These are phyloP conservation scores for Cladochytrium replicatum DNA, from an alignment of 192 early-diverging fungal species.

Conservation along the genomic window DNA sequence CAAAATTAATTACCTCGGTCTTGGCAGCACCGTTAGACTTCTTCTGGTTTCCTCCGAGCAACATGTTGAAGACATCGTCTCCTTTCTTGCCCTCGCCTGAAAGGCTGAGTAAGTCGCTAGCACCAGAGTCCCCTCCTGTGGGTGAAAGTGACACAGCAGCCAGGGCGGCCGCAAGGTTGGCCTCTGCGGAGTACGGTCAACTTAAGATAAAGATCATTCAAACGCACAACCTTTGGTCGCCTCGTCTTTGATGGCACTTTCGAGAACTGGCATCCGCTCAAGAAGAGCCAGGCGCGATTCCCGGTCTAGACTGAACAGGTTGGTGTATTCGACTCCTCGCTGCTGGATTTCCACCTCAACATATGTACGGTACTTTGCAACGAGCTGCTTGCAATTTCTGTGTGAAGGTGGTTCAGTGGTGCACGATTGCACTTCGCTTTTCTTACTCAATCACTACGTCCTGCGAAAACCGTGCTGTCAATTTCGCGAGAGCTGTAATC, in stretches of 20 bases:
- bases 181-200: background rate
- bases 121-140: background rate
- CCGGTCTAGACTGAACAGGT: conserved; percentile 55
- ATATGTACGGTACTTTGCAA: conserved; percentile 54
- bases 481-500: conserved; percentile 80
- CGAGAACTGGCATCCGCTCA: conserved; percentile 86
- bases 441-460: conserved; percentile 25
- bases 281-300: conserved; percentile 50
- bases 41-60: conserved; percentile 22
- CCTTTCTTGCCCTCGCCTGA: background rate
- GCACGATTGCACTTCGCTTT: background rate
- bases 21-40: conserved; percentile 11
- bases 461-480: conserved; percentile 68
- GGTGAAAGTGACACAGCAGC: conserved; percentile 6
- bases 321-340: conserved; percentile 83
- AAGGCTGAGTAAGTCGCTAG: conserved; percentile 9
- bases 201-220: conserved; percentile 5
- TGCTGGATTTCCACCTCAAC: conserved; percentile 90
- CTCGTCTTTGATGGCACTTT: conserved; percentile 44
- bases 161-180: conserved; percentile 11
- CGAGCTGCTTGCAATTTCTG: conserved; percentile 44
- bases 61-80: conserved; percentile 28
- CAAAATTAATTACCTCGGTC: conserved; percentile 16
- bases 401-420: background rate
- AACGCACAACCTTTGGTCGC: conserved; percentile 29